Evolutionary conservation across 768 basidiomycete genomes (phyloP), one percentile per base, ranked within the genome.

Genomic region (Mycena haematopus): DNA sequence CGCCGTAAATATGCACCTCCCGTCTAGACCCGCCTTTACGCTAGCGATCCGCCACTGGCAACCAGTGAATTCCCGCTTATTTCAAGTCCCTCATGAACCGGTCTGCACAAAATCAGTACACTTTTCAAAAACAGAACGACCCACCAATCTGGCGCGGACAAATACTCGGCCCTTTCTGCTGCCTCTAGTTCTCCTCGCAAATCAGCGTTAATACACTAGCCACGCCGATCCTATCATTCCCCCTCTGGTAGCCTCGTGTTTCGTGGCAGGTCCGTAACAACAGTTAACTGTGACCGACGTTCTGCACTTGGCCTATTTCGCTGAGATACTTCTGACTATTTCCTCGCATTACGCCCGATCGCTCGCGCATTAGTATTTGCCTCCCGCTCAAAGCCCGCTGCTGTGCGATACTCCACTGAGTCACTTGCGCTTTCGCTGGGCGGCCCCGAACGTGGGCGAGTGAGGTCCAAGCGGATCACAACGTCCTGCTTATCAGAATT

Each of bases 361-460:
- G 10, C 29, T 9, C 27, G n/a, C 49, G 21, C 50, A 21, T 14
- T 33, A 52, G 49, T 50, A 31, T 64, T 46, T 29, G 11, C 66
- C 60, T 64, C 50, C 62, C 62, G 38, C 58, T 58, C 61, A 65
- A 64, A 29, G 5, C 24, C 63, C 63, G 50, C 56, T 58, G 56
- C 63, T 52, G 53, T 60, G 55, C 38, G 27, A 24, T 58, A 49
- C 13, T 33, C 55, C 38, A 9, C 29, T 47, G 59, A 64, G 62
- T 63, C 56, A 67, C 58, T 64, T 63, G 66, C 56, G 62, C 62
- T 51, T 19, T 42, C 44, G 6, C 42, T 22, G 42, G 58, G 50
- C 58, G 62, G 62, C 36, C 50, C 65, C 61, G 65, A 60, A 49
- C 47, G 40, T 44, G 40, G 21, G 13, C 61, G 65, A 63, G 49